Base-by-base conservation (phyloP, 164 flowering plant species). In the Platanus orientalis region DNA sequence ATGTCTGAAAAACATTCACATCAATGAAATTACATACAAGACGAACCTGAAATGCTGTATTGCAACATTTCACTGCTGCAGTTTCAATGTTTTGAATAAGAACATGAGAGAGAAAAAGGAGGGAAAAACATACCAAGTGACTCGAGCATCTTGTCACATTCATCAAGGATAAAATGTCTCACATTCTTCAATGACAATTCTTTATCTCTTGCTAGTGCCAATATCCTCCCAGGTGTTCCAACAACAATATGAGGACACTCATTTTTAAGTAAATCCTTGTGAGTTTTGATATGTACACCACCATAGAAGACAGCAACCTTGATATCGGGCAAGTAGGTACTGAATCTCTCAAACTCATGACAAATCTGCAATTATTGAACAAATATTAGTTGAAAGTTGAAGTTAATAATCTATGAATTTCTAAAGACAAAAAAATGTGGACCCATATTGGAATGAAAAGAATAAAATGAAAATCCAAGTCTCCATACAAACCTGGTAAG, bases 111-210 rank as follows among this genome's bases (percentile, higher is more conserved):
- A n/a, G n/a, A n/a, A n/a, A 11, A n/a, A 12, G 19, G 39, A 14
- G 19, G 39, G 39, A 21, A 30, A 54, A 39, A 21, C 79, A 58
- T 83, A 93, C 98, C 97, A 54, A 94, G 95, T 45, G 98, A 91
- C 73, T 94, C 98, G 17, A 94, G 90, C 98, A 94, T 94, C 77
- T 94, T 90, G 69, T 94, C 98, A 73, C 98, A 94, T 71, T 94
- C 97, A 76, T 94, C 98, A 44, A 94, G 90, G 44, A 94, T 94
- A 69, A 94, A 94, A 75, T 91, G 97, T 80, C 98, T 82, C 71
- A 94, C 98, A 79, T 89, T 89, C 80, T 82, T 94, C 71, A 94
- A 67, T 1, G 85, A 71, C 17, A 94, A 90, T 54, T 90, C 97
- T 70, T 90, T 94, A n/a, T 91, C 98, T 67, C 93, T 82, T 10